Conservation (phyloP, 2,329 filamentous ascomycete genomes). For the Verticillium isaacii region DNA sequence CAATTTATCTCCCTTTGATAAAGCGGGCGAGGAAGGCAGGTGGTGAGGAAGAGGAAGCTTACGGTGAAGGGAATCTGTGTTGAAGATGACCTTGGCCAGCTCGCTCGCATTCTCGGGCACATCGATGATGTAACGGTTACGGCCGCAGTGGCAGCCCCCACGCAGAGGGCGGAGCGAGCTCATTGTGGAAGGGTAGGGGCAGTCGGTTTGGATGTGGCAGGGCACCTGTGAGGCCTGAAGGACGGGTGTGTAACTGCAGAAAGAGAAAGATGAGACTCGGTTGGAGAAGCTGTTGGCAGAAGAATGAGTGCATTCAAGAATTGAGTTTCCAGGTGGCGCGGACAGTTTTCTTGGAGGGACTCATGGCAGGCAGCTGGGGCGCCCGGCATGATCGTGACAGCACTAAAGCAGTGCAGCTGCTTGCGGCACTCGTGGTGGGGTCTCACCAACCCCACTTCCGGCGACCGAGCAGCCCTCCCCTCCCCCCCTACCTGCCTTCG, state of each 20-base stretch:
- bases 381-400: neutral
- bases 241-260: neutral
- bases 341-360: neutral
- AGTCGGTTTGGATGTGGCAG: neutral
- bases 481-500: too few relatives aligned
- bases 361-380: neutral
- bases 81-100: constrained; percentile 68
- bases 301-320: neutral
- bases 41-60: constrained; percentile 17
- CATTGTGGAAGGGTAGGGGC: constrained; percentile 30
- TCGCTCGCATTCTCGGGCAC: constrained; percentile 56
- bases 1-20: too few relatives aligned
- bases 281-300: neutral
- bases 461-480: too few relatives aligned
- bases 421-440: neutral
- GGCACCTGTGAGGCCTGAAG: neutral
- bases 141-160: constrained; percentile 79
- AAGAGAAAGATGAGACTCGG: neutral
- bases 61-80: constrained; percentile 67
- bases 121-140: constrained; percentile 74
- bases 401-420: neutral
- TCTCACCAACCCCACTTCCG: neutral
- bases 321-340: neutral
- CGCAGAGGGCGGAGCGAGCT: constrained; percentile 51
- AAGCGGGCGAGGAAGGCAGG: too few relatives aligned